Evolutionary conservation across 1,284 basidiomycete genomes (phyloP), one percentile per base, ranked within the genome.

Genomic region (Farysia itapuensis): DNA sequence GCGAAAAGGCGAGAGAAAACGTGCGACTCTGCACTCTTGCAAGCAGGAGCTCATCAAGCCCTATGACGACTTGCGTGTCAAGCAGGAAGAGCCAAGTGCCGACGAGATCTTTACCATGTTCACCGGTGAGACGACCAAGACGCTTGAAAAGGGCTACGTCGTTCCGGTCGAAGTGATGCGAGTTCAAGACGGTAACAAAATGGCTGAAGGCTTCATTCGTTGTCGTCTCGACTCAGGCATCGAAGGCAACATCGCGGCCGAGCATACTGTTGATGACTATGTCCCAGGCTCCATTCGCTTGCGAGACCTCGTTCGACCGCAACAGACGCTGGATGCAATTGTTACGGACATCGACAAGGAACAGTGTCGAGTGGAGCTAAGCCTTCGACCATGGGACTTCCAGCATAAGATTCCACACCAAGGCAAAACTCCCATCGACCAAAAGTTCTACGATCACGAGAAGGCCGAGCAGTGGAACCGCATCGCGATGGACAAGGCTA

Each of bases 51-150:
- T 99, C n/a, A 81, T 92, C 43, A 80, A 81, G 28, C 91, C 94
- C 5, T 96, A 88, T 72, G 81, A 83, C 21, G 95, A 99, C 70
- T 80, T 83, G 56, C 85, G 95, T 41, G 79, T 80, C 0, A 77
- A 80, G 32, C 96, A 93, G 81, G 77, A 79, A 15, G 71, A 83
- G 16, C 88, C 92, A 3, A 79, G 78, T 13, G 79, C 84, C 9
- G 88, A 87, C 85, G 89, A 96, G 53, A 84, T 95, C 18, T 79
- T 98, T 66, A 92, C 89, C 5, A 95, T 95, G 90, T 83, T 98
- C 47, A 94, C 90, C 16, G 92, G 94, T 22, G 94, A 98, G 80
- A 93, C 90, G 2, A 77, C 80, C 38, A 81, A 84, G 35, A 94
- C 91, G 3, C 81, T 98, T 41, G 83, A 83, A 35, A 79, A 84